Evolutionary conservation across 108 stramenopile genomes (phyloP).

Genomic region (Cyclostephanos invisitatus): DNA sequence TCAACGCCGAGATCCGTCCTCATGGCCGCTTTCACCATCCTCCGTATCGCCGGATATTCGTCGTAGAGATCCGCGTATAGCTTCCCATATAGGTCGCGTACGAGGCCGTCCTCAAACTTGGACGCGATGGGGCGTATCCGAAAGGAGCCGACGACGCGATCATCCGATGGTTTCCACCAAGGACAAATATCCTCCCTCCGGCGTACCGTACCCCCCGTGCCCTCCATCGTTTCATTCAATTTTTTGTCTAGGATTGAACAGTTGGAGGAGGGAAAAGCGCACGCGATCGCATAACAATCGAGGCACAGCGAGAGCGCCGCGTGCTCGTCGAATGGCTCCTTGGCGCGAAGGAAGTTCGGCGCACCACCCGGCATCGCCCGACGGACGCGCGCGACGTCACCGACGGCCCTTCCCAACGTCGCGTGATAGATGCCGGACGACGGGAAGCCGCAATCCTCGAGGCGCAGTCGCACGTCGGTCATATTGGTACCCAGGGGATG

Average conservation of each 20-base stretch:
- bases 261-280: slow-evolving; percentile 40
- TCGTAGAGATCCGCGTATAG: slow-evolving; percentile 57
- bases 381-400: slow-evolving; percentile 12
- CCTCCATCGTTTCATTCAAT: background rate
- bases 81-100: slow-evolving; percentile 52
- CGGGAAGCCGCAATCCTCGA: slow-evolving; percentile 32
- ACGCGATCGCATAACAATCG: slow-evolving; percentile 56
- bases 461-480: background rate
- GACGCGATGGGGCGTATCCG: slow-evolving; percentile 27
- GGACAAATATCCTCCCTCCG: slow-evolving; percentile 26
- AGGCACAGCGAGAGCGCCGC: slow-evolving; percentile 66
- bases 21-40: slow-evolving; percentile 69
- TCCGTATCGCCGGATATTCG: slow-evolving; percentile 63
- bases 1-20: slow-evolving; percentile 49
- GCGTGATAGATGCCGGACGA: slow-evolving; percentile 15
- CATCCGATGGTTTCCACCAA: slow-evolving; percentile 1
- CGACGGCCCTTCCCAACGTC: slow-evolving; percentile 34
- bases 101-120: slow-evolving; percentile 23
- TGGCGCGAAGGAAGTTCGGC: slow-evolving; percentile 22
- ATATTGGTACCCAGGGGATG: slow-evolving; percentile 10
- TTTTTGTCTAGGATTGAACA: background rate
- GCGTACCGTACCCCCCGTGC: background rate
- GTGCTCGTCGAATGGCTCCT: slow-evolving; percentile 83
- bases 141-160: background rate
- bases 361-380: background rate